Evolutionary conservation across 805 yeast species (phyloP).

Genomic region (Zygoascus biomembranicola): DNA sequence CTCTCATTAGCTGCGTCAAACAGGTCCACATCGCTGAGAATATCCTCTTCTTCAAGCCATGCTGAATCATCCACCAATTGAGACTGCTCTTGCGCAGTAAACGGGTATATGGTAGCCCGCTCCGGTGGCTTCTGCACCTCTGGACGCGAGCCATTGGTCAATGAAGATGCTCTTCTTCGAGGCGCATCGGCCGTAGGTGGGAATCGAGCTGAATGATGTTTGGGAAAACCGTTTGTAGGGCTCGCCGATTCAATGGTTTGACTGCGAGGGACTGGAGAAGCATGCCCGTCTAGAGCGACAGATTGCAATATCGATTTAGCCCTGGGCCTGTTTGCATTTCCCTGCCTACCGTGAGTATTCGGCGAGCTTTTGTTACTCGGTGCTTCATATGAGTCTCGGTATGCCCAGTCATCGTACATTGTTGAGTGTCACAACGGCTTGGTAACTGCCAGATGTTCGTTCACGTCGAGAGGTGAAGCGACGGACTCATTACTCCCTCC

Average conservation of each 20-base stretch:
- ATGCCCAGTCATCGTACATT: conserved; percentile 30
- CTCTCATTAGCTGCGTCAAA: conserved; percentile 33
- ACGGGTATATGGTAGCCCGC: conserved; percentile 26
- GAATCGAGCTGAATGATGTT: not conserved
- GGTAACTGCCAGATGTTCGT: not conserved
- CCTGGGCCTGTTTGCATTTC: conserved; percentile 7
- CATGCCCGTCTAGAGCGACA: conserved; percentile 9
- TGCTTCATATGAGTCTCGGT: conserved; percentile 13
- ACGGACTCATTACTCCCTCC: not conserved
- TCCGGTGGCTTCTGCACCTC: conserved; percentile 5
- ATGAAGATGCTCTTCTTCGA: conserved; percentile 17
- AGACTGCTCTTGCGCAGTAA: conserved; percentile 32
- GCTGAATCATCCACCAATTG: conserved; percentile 9
- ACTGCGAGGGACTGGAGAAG: not conserved
- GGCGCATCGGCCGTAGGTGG: conserved; percentile 12
- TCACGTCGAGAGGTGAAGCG: not conserved
- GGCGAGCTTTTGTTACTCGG: not conserved
- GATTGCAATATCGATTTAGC: conserved; percentile 17
- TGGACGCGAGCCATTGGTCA: not conserved
- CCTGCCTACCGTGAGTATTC: not conserved
- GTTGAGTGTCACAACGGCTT: not conserved
- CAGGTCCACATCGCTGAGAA: conserved; percentile 33
- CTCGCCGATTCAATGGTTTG: not conserved
- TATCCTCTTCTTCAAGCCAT: conserved; percentile 32
- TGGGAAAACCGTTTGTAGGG: not conserved